Evolutionary conservation across 1,139 yeast genomes (phyloP), one percentile per base, ranked within the genome.

Genomic region (Debaryomyces sp.): DNA sequence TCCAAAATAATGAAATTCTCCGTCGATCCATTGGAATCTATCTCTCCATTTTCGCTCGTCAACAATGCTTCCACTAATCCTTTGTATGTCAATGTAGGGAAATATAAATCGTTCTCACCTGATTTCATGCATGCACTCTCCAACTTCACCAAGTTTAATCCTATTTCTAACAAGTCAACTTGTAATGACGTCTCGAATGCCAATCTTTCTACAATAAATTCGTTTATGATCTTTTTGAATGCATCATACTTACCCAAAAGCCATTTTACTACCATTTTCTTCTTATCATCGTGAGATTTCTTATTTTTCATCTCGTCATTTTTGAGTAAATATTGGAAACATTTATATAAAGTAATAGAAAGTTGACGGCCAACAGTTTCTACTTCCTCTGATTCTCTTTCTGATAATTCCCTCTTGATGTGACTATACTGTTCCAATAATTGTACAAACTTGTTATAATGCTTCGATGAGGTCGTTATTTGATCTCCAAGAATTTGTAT

Each of bases 141-240:
- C 43, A 81, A 64, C 58, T 77, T 81, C 34, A 90, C 57, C 24
- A 88, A 69, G 51, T 85, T 86, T 71, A 90, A 70, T 47, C 77
- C 68, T 9, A 85, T 74, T 49, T 88, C 91, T 51, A 89, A 62
- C 44, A 82, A 74, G 60, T 88, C 91, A 43, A 87, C 64, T 56
- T 82, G 82, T 43, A 80, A 64, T 1, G 84, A 78, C 22, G 78
- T 69, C 44, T 70, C 68, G 43, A 61, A 66, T 5, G 68, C 58
- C 37, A 76, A 58, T 34, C 69, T 61, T 4, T 65, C 59, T 1
- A 51, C 46, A 45, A 87, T 64, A 43, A 78, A 63, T n/a, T 66
- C 66, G 34, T 77, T 63, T 21, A 88, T 54, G 29, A 63, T 61
- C 2, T 58, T 56, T 60, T 84, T 84, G 69, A 73, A 90, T n/a